phyloP scores from a whole-genome alignment of 2,329 filamentous ascomycete species.

The Botrytis deweyae region DNA sequence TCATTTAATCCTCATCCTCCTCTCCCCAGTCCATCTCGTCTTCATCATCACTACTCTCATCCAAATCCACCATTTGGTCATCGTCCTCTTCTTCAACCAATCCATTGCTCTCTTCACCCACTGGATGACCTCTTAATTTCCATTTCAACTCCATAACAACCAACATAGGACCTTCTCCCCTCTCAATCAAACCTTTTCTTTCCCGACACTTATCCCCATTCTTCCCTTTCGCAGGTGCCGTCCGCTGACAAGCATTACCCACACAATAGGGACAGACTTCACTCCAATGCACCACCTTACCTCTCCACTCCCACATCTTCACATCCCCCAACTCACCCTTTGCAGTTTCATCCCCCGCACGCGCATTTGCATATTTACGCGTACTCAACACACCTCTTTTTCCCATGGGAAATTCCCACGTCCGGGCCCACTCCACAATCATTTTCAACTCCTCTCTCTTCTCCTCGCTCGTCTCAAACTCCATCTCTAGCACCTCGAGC shows the following conservation, averaged over 20 bases:
- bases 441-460: constrained; percentile 30
- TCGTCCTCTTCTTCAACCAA: neutral
- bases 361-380: constrained; percentile 9
- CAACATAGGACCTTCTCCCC: constrained; percentile 6
- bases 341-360: neutral
- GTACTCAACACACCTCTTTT: constrained; percentile 26
- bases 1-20: neutral
- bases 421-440: constrained; percentile 31
- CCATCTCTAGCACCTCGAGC: constrained; percentile 30
- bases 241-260: neutral
- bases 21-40: neutral
- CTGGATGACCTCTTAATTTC: neutral
- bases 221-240: neutral
- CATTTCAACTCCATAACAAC: constrained; percentile 3
- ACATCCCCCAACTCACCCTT: neutral
- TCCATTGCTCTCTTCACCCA: neutral
- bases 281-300: constrained; percentile 3
- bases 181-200: neutral
- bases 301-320: constrained; percentile 1
- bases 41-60: neutral
- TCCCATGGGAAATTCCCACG: constrained; percentile 31
- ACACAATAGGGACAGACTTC: constrained; percentile 2
- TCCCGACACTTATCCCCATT: constrained; percentile 2
- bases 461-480: constrained; percentile 34
- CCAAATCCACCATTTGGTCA: neutral